A percentile compares a stretch with the other conserved stretches of the same genome.
These are phyloP conservation scores for Glonium stellatum DNA, from an alignment of 495 filamentous ascomycete species.

Conservation along the genomic window DNA sequence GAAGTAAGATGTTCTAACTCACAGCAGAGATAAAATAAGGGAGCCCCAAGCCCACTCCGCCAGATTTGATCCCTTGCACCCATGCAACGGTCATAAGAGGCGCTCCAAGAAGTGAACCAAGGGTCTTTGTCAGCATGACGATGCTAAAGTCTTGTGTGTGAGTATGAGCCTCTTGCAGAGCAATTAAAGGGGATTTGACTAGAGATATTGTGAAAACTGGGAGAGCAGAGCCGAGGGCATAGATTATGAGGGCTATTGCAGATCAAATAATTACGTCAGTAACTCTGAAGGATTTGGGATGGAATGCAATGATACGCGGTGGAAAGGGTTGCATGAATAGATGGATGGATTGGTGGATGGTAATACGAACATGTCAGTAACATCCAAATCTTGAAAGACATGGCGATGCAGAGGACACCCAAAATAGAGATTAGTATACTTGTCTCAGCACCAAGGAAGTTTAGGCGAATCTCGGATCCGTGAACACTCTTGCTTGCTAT, in stretches of 20 bases:
- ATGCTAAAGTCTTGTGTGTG: conserved; percentile 26
- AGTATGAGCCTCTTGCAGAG: conserved; percentile 12
- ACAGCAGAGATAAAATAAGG: conserved; percentile 28
- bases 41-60: conserved; percentile 18
- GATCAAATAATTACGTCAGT: not conserved
- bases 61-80: conserved; percentile 22
- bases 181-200: conserved; percentile 23
- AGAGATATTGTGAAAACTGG: conserved; percentile 28
- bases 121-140: conserved; percentile 22
- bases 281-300: too few species aligned
- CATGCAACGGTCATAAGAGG: conserved; percentile 27
- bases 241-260: conserved; percentile 21
- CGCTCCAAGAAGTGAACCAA: conserved; percentile 24
- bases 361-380: conserved; percentile 17
- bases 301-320: too few species aligned
- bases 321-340: too few species aligned
- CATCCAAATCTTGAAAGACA: conserved; percentile 25
- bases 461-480: conserved; percentile 19
- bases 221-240: conserved; percentile 27
- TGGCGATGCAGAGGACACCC: conserved; percentile 22
- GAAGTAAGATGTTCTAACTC: conserved; percentile 1
- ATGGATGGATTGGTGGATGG: too few species aligned
- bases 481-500: conserved; percentile 14
- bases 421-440: conserved; percentile 22
- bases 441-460: conserved; percentile 18